These are phyloP conservation scores for Fusarium beomiforme DNA, from an alignment of 2,329 filamentous ascomycete species.

Conservation along the genomic window DNA sequence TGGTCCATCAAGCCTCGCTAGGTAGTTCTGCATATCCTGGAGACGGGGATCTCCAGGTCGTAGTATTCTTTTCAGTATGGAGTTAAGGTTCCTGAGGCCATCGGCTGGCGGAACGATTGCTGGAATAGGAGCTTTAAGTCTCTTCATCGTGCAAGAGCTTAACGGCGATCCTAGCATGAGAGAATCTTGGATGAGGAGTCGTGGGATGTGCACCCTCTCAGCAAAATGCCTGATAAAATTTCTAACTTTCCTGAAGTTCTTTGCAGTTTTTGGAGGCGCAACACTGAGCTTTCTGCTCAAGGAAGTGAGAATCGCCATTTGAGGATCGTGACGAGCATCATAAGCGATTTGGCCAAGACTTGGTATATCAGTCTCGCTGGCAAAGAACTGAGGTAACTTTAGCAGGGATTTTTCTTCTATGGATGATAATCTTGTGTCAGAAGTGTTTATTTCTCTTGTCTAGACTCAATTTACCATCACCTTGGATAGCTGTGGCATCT, in stretches of 20 bases:
- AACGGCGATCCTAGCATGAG: constrained; percentile 47
- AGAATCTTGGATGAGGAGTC: constrained; percentile 50
- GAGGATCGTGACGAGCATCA: constrained; percentile 18
- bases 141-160: constrained; percentile 41
- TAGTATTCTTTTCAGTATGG: constrained; percentile 49
- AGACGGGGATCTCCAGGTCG: constrained; percentile 9
- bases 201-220: constrained; percentile 52
- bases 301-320: constrained; percentile 23
- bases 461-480: constrained; percentile 1
- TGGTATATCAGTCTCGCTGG: not conserved
- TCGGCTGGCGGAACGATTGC: constrained; percentile 41
- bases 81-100: constrained; percentile 41
- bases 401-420: constrained; percentile 1
- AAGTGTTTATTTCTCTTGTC: too few relatives aligned
- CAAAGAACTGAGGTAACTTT: constrained; percentile 17
- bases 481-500: not conserved
- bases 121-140: constrained; percentile 16
- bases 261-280: not conserved
- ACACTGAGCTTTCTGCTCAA: constrained; percentile 14
- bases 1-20: constrained; percentile 2
- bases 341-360: constrained; percentile 27
- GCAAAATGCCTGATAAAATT: constrained; percentile 59
- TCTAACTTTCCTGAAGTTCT: constrained; percentile 44
- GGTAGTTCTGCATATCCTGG: not conserved
- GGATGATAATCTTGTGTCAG: too few relatives aligned